A percentile compares a stretch with the other conserved stretches of the same genome.
phyloP scores from a whole-genome alignment of 139 green algal genomes.

The Micractinium conductrix region DNA sequence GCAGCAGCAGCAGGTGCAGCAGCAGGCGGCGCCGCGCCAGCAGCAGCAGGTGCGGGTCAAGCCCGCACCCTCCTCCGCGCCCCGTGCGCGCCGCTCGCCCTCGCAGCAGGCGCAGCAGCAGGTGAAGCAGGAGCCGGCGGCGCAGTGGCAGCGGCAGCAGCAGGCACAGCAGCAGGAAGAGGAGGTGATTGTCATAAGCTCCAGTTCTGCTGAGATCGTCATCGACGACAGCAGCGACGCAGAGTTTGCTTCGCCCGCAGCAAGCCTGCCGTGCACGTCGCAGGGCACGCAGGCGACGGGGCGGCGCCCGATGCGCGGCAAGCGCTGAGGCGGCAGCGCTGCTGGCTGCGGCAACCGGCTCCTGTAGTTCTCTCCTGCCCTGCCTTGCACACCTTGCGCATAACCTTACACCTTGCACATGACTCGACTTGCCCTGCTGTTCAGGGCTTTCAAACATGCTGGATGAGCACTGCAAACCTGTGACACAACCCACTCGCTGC shows the following conservation, averaged over 20 bases:
- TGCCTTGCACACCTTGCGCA: too few relatives aligned
- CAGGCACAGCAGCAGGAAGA: background rate
- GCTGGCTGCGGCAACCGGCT: too few relatives aligned
- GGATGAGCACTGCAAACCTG: too few relatives aligned
- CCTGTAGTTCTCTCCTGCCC: background rate
- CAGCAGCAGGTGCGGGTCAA: background rate
- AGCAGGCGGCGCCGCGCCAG: background rate
- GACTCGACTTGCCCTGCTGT: too few relatives aligned
- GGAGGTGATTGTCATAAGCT: background rate
- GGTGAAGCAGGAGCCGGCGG: background rate
- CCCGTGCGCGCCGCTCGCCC: too few relatives aligned
- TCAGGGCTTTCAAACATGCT: too few relatives aligned
- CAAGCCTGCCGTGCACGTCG: too few relatives aligned
- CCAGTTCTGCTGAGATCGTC: background rate
- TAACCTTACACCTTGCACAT: too few relatives aligned
- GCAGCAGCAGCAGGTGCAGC: constrained; percentile 6
- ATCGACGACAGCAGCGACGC: background rate
- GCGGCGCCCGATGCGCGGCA: background rate
- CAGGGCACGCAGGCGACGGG: background rate
- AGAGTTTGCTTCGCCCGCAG: too few relatives aligned
- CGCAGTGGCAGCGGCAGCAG: background rate
- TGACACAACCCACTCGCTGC: too few relatives aligned
- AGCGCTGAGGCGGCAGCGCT: background rate
- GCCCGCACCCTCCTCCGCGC: too few relatives aligned
- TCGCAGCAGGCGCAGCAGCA: background rate